These are phyloP conservation scores for Mallotus repandus DNA, from an alignment of 441 rosid genomes.

Conservation along the genomic window DNA sequence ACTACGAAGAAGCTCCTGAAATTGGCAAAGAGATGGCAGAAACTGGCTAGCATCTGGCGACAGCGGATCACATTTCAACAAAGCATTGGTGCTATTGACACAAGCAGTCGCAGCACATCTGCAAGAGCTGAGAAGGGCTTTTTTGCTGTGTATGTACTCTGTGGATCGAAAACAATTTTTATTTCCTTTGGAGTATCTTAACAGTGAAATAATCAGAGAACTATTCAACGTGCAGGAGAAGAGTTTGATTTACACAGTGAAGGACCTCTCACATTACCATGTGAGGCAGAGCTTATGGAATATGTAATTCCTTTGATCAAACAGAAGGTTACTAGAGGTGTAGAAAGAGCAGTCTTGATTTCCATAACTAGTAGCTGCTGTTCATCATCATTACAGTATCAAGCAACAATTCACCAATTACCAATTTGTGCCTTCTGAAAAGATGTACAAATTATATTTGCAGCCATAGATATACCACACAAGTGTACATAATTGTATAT, in stretches of 20 bases:
- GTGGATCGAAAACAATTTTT: constrained; percentile 7
- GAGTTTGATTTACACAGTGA: constrained; percentile 14
- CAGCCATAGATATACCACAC: background rate
- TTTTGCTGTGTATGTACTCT: constrained; percentile 8
- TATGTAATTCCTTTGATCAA: constrained; percentile 20
- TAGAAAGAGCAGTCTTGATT: background rate
- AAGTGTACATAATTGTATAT: background rate
- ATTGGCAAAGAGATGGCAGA: constrained; percentile 8
- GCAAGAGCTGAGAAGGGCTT: constrained; percentile 1
- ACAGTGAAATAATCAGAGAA: constrained; percentile 15
- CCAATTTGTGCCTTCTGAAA: constrained; percentile 1
- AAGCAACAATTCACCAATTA: background rate
- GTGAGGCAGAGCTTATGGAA: constrained; percentile 20
- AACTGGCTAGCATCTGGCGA: background rate
- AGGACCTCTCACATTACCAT: constrained; percentile 8
- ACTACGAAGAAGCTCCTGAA: constrained; percentile 1
- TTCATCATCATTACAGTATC: constrained; percentile 3
- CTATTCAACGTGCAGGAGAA: constrained; percentile 16
- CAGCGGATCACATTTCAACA: background rate
- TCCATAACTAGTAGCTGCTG: constrained; percentile 3
- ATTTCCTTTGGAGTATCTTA: constrained; percentile 18
- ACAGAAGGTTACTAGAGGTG: constrained; percentile 1
- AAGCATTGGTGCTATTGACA: background rate
- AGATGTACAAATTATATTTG: background rate
- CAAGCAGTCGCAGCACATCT: constrained; percentile 1